Evolutionary conservation across 2,329 filamentous ascomycete genomes (phyloP).

Genomic region (Neoascochyta sp.): DNA sequence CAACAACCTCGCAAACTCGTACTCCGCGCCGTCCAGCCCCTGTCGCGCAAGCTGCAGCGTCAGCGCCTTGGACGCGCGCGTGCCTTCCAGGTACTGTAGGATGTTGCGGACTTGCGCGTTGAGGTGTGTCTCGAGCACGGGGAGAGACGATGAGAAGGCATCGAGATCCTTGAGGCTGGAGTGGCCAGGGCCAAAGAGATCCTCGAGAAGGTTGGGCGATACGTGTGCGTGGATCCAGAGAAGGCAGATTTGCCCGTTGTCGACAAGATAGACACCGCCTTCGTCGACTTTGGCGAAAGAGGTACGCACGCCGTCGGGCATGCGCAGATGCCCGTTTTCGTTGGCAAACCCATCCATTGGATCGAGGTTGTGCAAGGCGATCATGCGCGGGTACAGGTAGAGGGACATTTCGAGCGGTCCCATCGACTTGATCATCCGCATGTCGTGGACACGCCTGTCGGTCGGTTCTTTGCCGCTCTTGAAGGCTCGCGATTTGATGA

Average conservation of each 20-base stretch:
- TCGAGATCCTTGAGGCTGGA: constrained; percentile 71
- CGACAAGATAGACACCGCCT: constrained; percentile 88
- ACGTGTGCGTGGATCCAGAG: constrained; percentile 92
- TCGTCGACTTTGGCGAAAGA: constrained; percentile 87
- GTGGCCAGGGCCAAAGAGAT: constrained; percentile 80
- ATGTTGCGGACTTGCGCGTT: constrained; percentile 95
- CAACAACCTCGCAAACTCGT: constrained; percentile 87
- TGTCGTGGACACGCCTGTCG: constrained; percentile 85
- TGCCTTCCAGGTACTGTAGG: constrained; percentile 74
- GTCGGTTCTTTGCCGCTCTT: constrained; percentile 88
- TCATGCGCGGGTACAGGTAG: constrained; percentile 92
- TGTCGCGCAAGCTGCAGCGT: constrained; percentile 88
- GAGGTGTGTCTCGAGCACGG: constrained; percentile 83
- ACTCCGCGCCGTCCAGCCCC: constrained; percentile 90
- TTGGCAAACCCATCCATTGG: constrained; percentile 91
- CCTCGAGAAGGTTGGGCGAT: constrained; percentile 83
- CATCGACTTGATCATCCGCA: constrained; percentile 86
- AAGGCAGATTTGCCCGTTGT: constrained; percentile 89
- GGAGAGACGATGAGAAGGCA: constrained; percentile 73
- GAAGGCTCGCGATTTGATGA: constrained; percentile 88
- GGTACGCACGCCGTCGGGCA: constrained; percentile 76
- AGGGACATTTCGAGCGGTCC: constrained; percentile 79
- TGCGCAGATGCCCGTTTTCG: constrained; percentile 78
- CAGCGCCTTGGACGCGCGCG: constrained; percentile 81
- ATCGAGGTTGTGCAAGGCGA: constrained; percentile 84